Percentiles rank a stretch among this genome's conserved stretches.
These are phyloP conservation scores for Ophiostoma montium DNA, from an alignment of 2,329 filamentous ascomycete species.

Conservation along the genomic window DNA sequence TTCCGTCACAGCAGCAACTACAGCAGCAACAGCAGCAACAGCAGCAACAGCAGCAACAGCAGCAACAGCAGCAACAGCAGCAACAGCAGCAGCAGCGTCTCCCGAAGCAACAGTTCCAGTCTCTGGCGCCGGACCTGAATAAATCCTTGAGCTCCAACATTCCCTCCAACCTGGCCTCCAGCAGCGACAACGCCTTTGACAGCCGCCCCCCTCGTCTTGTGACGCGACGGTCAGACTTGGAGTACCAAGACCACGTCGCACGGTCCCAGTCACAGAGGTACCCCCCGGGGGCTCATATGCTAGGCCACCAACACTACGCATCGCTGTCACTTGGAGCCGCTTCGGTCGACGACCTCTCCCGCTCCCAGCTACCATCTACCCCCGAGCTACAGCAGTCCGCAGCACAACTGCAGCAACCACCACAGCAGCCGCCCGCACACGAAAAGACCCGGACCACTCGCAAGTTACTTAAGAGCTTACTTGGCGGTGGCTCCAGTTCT, in stretches of 20 bases:
- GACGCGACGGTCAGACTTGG: slow-evolving; percentile 17
- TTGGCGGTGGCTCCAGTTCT: slow-evolving; percentile 26
- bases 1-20: slow-evolving; percentile 11
- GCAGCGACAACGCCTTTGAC: slow-evolving; percentile 5
- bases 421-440: slow-evolving; percentile 15
- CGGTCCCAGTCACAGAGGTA: slow-evolving; percentile 40
- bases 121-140: slow-evolving; percentile 10
- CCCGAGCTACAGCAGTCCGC: slow-evolving; percentile 11
- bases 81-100: slow-evolving; percentile 17
- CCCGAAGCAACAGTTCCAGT: slow-evolving; percentile 12
- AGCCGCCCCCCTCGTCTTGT: slow-evolving; percentile 16
- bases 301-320: slow-evolving; percentile 20
- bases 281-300: slow-evolving; percentile 18
- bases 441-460: slow-evolving; percentile 36
- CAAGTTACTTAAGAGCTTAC: slow-evolving; percentile 40
- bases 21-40: slow-evolving; percentile 16
- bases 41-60: slow-evolving; percentile 13
- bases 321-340: slow-evolving; percentile 19
- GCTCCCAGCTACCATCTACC: slow-evolving; percentile 17
- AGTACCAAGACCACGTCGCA: slow-evolving; percentile 33
- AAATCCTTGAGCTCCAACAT: slow-evolving; percentile 20
- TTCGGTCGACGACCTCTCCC: slow-evolving; percentile 29
- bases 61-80: slow-evolving; percentile 14
- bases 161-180: not conserved
- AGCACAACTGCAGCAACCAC: slow-evolving; percentile 1